phyloP scores from a whole-genome alignment of 2,329 filamentous ascomycete genomes.

The Eutypella sp. region DNA sequence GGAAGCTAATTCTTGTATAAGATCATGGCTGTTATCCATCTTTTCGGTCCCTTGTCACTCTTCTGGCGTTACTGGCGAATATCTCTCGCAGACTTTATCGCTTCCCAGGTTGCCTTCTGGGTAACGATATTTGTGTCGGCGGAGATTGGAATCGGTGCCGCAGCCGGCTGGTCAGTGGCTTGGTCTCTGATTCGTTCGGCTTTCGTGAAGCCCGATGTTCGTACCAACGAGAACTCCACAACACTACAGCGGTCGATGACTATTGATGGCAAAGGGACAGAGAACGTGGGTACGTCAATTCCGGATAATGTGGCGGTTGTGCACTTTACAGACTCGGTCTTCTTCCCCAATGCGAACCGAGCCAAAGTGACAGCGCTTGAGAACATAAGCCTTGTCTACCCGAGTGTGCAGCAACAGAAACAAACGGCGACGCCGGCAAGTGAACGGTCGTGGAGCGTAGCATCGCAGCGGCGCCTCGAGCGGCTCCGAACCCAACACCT shows the following conservation, averaged over 20 bases:
- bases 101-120: constrained; percentile 60
- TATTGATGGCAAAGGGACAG: constrained; percentile 19
- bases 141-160: constrained; percentile 53
- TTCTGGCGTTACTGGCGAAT: constrained; percentile 63
- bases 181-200: constrained; percentile 56
- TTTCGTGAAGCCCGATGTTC: constrained; percentile 32
- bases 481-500: constrained; percentile 19
- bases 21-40: constrained; percentile 59
- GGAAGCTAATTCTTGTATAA: constrained; percentile 9
- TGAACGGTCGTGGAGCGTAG: constrained; percentile 28
- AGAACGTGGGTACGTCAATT: constrained; percentile 22
- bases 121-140: constrained; percentile 57
- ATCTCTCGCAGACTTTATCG: constrained; percentile 59
- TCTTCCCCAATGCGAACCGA: constrained; percentile 57
- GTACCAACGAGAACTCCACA: constrained; percentile 5
- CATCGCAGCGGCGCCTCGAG: constrained; percentile 20
- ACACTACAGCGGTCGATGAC: constrained; percentile 14
- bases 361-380: constrained; percentile 23
- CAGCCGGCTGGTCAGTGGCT: constrained; percentile 59
- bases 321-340: constrained; percentile 50
- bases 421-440: constrained; percentile 11
- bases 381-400: constrained; percentile 26
- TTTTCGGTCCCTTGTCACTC: constrained; percentile 52
- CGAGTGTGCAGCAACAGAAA: constrained; percentile 18
- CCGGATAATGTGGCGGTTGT: constrained; percentile 51